Evolutionary conservation across 108 stramenopile species (phyloP).

Genomic region (Nitzschia inconspicua): DNA sequence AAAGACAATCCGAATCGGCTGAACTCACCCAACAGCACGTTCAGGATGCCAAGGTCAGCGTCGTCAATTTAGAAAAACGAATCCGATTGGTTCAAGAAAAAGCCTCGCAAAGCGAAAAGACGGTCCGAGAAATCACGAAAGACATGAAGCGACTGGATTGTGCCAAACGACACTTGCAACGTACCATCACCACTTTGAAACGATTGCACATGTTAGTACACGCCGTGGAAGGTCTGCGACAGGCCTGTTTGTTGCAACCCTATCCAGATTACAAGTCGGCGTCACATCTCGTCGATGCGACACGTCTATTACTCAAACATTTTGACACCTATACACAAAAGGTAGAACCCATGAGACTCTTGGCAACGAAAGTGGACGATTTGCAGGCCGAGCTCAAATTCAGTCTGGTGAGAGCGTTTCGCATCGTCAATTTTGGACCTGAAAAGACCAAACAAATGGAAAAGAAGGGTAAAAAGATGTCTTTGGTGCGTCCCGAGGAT

Average conservation of each 20-base stretch:
- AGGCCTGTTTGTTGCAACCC: slow-evolving; percentile 49
- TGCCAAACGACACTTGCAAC: slow-evolving; percentile 94
- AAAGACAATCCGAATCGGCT: slow-evolving; percentile 69
- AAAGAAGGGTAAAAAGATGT: slow-evolving; percentile 29
- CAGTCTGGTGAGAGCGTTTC: slow-evolving; percentile 63
- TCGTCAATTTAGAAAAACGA: slow-evolving; percentile 46
- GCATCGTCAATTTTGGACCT: slow-evolving; percentile 54
- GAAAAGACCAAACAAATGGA: slow-evolving; percentile 36
- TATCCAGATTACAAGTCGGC: slow-evolving; percentile 82
- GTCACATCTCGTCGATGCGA: slow-evolving; percentile 92
- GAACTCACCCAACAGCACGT: slow-evolving; percentile 58
- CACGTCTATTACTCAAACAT: slow-evolving; percentile 79
- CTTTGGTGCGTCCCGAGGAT: slow-evolving; percentile 16
- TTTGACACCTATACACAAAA: slow-evolving; percentile 72
- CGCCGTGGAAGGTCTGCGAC: slow-evolving; percentile 90
- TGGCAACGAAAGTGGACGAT: slow-evolving; percentile 56
- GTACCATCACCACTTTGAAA: slow-evolving; percentile 95
- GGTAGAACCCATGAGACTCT: slow-evolving; percentile 57
- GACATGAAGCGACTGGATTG: slow-evolving; percentile 97
- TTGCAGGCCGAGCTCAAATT: slow-evolving; percentile 54
- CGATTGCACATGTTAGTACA: slow-evolving; percentile 97
- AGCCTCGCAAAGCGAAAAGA: slow-evolving; percentile 69
- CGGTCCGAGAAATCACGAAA: slow-evolving; percentile 78
- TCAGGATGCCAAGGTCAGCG: slow-evolving; percentile 63
- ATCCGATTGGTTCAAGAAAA: slow-evolving; percentile 63